Base-by-base conservation (phyloP, 2,329 filamentous ascomycete genomes). In the Coleophoma eucalyptorum region DNA sequence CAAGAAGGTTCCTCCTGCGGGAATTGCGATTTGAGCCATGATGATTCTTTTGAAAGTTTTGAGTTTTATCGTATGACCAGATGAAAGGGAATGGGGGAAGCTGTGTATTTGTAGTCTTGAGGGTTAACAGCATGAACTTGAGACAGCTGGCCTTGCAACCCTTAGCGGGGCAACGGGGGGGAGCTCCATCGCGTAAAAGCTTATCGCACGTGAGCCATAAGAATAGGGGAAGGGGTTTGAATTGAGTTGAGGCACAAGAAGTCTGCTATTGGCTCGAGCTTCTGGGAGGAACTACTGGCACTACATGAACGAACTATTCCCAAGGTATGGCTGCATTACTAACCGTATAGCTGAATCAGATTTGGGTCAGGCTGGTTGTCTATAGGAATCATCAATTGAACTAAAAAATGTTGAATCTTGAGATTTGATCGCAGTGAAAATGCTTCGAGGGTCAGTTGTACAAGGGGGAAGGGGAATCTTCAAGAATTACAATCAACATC, bases 1-100 rank as follows among this genome's bases (percentile, higher is more conserved):
- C 72, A 97, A 87, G 76, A 92, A 91, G 63, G 91, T 96, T 58
- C 59, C 59, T 58, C 63, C 64, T 15, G 58, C 54, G 43, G 63
- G 63, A 42, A 64, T 64, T 43, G 62, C 57, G 31, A 33, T 59
- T 55, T 45, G 51, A n/a, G 55, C 55, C 62, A 64, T 65, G 12
- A 8, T 57, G 26, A 26, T 5, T 35, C 16, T 46, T 47, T 43
- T 10, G n/a, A 33, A n/a, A 26, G 34, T 37, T 11, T 44, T 16
- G 31, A 35, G 48, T 13, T 44, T 16, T 20, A 49, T 19, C n/a
- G 10, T 26, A 26, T 26, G 26, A 5, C 26, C 26, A 7, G 26
- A 6, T 26, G 26, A 26, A 26, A 26, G 26, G n/a, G 10, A 26
- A 3, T 26, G 26, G 26, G 26, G 10, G 26, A 26, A 26, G 26